Evolutionary conservation across 768 basidiomycete species (phyloP).

Genomic region (Ramaria rubella): DNA sequence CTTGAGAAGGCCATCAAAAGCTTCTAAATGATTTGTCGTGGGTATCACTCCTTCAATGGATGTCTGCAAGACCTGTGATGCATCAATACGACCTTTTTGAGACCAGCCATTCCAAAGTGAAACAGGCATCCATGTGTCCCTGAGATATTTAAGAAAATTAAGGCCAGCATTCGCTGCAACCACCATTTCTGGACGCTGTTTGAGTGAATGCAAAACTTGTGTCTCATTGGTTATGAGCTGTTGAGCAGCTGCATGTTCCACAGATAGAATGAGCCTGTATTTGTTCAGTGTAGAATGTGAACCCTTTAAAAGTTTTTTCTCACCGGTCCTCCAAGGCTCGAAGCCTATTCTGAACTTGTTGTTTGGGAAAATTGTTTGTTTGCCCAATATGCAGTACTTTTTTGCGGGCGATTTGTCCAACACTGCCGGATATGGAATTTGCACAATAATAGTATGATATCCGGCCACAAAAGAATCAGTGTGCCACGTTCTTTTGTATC

Average conservation of each 20-base stretch:
- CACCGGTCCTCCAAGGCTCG: constrained; percentile 2
- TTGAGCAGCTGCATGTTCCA: neutral
- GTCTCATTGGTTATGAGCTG: constrained; percentile 1
- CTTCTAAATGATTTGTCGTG: no score
- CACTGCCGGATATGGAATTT: constrained; percentile 33
- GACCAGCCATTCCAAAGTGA: constrained; percentile 32
- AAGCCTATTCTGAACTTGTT: constrained; percentile 8
- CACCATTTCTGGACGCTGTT: neutral
- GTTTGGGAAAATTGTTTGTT: constrained; percentile 4
- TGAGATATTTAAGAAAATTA: constrained; percentile 21
- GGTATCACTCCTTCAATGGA: constrained; percentile 26
- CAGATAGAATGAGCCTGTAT: constrained; percentile 1
- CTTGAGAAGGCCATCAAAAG: constrained; percentile 33
- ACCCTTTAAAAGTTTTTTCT: neutral
- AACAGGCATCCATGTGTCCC: constrained; percentile 20
- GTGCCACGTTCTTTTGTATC: constrained; percentile 26
- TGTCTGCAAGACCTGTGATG: constrained; percentile 19
- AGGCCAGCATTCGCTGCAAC: constrained; percentile 11
- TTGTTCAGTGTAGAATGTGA: neutral
- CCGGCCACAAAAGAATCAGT: constrained; percentile 17
- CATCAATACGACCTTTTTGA: constrained; percentile 18
- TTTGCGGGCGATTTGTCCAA: constrained; percentile 28
- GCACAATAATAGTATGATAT: constrained; percentile 30
- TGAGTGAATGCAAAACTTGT: neutral
- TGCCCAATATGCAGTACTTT: neutral